These are phyloP conservation scores for Moesziomyces sp. DNA, from an alignment of 1,284 basidiomycete genomes.

Conservation along the genomic window DNA sequence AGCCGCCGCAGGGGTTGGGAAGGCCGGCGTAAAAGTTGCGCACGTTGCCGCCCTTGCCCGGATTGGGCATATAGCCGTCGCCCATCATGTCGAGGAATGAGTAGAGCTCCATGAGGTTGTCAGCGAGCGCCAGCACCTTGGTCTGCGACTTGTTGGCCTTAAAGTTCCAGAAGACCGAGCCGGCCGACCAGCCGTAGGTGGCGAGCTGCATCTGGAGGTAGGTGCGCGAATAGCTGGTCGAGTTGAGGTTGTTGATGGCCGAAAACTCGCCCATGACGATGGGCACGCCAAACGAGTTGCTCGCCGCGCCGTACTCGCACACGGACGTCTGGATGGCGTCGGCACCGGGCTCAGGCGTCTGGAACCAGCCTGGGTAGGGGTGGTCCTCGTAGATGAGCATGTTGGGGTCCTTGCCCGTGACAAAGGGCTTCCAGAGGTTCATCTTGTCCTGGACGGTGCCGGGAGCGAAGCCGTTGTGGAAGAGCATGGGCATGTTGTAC, in stretches of 20 bases:
- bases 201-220: slow-evolving; percentile 56
- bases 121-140: slow-evolving; percentile 28
- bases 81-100: slow-evolving; percentile 46
- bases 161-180: slow-evolving; percentile 64
- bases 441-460: slow-evolving; percentile 32
- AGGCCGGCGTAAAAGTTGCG: slow-evolving; percentile 28
- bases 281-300: slow-evolving; percentile 43
- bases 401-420: slow-evolving; percentile 56
- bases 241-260: slow-evolving; percentile 43
- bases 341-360: slow-evolving; percentile 26
- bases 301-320: slow-evolving; percentile 48
- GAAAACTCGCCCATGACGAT: slow-evolving; percentile 61
- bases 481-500: slow-evolving; percentile 54
- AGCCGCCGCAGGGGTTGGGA: slow-evolving; percentile 36
- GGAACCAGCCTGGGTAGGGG: slow-evolving; percentile 65
- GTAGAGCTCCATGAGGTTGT: slow-evolving; percentile 45
- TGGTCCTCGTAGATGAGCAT: slow-evolving; percentile 63
- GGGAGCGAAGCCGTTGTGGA: slow-evolving; percentile 61
- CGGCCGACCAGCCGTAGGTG: slow-evolving; percentile 64
- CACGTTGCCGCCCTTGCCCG: slow-evolving; percentile 35
- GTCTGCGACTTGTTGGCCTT: slow-evolving; percentile 44
- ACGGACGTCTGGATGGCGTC: slow-evolving; percentile 44
- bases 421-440: slow-evolving; percentile 53
- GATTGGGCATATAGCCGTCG: slow-evolving; percentile 36
- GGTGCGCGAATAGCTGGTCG: slow-evolving; percentile 18